Evolutionary conservation across 163 green algal species (phyloP), one percentile per base, ranked within the genome.

Genomic region (Trebouxia gelatinosa): DNA sequence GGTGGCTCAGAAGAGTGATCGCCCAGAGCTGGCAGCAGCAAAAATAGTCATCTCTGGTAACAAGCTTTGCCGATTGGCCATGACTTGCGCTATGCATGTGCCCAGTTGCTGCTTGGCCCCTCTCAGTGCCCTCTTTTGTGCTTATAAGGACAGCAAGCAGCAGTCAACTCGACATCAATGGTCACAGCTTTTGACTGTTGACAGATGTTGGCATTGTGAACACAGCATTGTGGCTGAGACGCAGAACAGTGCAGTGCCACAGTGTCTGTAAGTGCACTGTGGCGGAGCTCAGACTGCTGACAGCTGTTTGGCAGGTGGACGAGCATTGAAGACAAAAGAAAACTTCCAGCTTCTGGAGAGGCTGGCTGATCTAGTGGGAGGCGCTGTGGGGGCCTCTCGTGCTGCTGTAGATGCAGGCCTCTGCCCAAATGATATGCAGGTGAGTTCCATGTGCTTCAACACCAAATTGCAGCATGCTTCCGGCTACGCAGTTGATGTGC

Each of bases 341-440:
- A 92, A 93, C 82, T 97, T 98, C 78, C 19, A 46, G 37, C 79
- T 92, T 78, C 80, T 97, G 66, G 90, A 96, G 78, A 57, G 78
- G 32, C 86, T 98, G 66, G 95, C 95, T 9, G 93, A 97, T 80
- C 74, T 82, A 79, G 82, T 98, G 51, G 94, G 93, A 0, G 95
- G 87, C 6, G 93, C 94, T 28, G 87, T 98, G 65, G 95, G 94
- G 17, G 95, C 94, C 2, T 95, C 90, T 1, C 80, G 95, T 2
- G 95, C 95, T 6, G 94, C 94, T 0, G 95, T 98, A 40, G 95
- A 98, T 65, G 93, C 92, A 5, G 94, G 95, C 1, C 93, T 88
- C 39, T 91, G 91, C 5, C 77, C 94, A 31, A 98, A 98, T 78
- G 93, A 98, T 81, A 84, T 97, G 76, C 94, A 98, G 94, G 93